Conservation (phyloP, 2,329 filamentous ascomycete species). For the Aspergillus phoenicis region DNA sequence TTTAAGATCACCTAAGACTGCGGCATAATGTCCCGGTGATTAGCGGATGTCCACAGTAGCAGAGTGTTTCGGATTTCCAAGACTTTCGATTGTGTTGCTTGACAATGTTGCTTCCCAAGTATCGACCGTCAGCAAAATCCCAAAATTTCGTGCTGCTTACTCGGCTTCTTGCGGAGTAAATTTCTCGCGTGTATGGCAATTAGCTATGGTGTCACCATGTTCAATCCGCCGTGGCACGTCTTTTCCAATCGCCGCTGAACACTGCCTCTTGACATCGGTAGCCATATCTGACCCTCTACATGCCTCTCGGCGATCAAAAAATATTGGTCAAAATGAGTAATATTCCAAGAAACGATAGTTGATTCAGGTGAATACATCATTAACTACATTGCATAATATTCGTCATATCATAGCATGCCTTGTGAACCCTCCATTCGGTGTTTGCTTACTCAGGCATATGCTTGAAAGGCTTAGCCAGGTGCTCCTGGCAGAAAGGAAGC, state of each 20-base stretch:
- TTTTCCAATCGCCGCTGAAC: too few relatives aligned
- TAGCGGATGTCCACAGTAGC: not conserved
- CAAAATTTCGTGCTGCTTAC: not conserved
- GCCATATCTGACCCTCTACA: not conserved
- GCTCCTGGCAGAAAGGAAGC: conserved; percentile 70
- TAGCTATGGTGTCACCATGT: not conserved
- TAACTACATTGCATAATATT: conserved; percentile 12
- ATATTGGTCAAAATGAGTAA: not conserved
- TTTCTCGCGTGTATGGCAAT: not conserved
- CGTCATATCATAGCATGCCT: conserved; percentile 10
- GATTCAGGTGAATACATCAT: conserved; percentile 2
- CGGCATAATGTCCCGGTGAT: not conserved
- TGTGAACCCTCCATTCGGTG: not conserved
- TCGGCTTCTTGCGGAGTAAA: not conserved
- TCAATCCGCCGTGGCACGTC: not conserved
- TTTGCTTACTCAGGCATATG: conserved; percentile 61
- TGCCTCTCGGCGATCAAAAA: too few relatives aligned
- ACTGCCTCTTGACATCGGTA: too few relatives aligned
- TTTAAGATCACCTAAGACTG: too few relatives aligned
- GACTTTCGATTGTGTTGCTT: too few relatives aligned
- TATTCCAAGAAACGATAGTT: not conserved
- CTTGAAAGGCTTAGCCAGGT: conserved; percentile 63
- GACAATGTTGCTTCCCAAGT: too few relatives aligned
- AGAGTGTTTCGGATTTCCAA: too few relatives aligned
- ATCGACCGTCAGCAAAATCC: too few relatives aligned